These are phyloP conservation scores for Exophiala calicioides DNA, from an alignment of 2,329 filamentous ascomycete genomes.

Conservation along the genomic window DNA sequence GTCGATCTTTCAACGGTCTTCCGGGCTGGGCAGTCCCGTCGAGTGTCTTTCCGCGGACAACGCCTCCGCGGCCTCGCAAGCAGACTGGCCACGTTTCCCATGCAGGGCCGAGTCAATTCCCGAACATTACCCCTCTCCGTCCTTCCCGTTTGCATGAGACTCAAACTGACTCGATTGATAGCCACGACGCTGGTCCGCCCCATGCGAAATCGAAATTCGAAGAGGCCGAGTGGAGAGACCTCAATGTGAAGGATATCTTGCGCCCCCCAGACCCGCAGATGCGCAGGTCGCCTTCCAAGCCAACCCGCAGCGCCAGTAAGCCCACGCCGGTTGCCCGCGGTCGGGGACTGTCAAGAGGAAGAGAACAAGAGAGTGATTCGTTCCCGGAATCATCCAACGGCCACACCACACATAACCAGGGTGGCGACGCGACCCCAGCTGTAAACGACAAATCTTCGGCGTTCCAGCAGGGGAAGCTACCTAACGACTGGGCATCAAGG, in stretches of 20 bases:
- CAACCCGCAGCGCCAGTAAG: conserved; percentile 21
- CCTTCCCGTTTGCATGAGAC: neutral
- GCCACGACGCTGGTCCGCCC: conserved; percentile 34
- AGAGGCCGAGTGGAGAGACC: conserved; percentile 43
- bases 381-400: conserved; percentile 22
- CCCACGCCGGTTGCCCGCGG: conserved; percentile 16
- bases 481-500: conserved; percentile 23
- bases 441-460: conserved; percentile 19
- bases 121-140: neutral
- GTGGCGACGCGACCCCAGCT: conserved; percentile 1
- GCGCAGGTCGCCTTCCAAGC: conserved; percentile 30
- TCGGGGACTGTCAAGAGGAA: conserved; percentile 18
- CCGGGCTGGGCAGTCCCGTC: conserved; percentile 34
- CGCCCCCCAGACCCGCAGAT: conserved; percentile 35
- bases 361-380: conserved; percentile 11
- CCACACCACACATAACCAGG: conserved; percentile 18
- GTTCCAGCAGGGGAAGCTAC: conserved; percentile 27
- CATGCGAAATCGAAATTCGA: conserved; percentile 42
- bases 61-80: conserved; percentile 13
- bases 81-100: neutral
- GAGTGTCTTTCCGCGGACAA: conserved; percentile 29
- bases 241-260: conserved; percentile 43
- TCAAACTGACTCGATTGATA: conserved; percentile 16
- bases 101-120: neutral
- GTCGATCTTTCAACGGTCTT: conserved; percentile 23